A percentile compares a stretch with the other conserved stretches of the same genome.
These are phyloP conservation scores for Skeletonema tropicum DNA, from an alignment of 108 stramenopile species.

Conservation along the genomic window DNA sequence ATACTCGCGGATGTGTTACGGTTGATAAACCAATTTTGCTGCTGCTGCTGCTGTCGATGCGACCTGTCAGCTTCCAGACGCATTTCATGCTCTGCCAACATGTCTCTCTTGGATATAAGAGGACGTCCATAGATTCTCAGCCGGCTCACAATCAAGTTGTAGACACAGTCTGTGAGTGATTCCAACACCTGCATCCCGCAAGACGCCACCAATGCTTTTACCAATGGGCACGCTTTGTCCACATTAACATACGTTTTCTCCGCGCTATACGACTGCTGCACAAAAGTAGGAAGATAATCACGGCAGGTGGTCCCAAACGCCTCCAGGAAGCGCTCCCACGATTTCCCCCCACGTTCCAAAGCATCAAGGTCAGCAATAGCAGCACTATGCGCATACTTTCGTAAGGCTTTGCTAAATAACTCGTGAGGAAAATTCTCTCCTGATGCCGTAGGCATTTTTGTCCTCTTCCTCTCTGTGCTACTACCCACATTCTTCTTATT, in stretches of 20 bases:
- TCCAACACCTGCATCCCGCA: conserved; percentile 1
- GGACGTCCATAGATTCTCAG: too few species aligned
- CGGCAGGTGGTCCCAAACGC: conserved; percentile 14
- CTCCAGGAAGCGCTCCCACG: conserved; percentile 13
- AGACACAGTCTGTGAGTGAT: conserved; percentile 11
- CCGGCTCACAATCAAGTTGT: neutral
- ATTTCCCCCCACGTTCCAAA: conserved; percentile 6
- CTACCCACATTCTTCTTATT: neutral
- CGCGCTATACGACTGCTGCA: too few species aligned
- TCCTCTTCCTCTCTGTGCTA: neutral
- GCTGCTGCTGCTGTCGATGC: too few species aligned
- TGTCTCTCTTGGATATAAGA: too few species aligned
- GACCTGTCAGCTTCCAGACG: too few species aligned
- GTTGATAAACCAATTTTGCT: too few species aligned
- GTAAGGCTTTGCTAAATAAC: conserved; percentile 6
- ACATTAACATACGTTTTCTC: neutral
- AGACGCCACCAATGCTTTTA: neutral
- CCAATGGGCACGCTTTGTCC: neutral
- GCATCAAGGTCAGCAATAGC: neutral
- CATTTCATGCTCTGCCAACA: too few species aligned
- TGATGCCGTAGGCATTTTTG: conserved; percentile 9
- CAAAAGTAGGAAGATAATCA: neutral
- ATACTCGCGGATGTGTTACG: conserved; percentile 6
- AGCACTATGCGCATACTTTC: conserved; percentile 1
- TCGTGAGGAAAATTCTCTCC: conserved; percentile 15